A percentile compares a stretch with the other conserved stretches of the same genome.
Evolutionary conservation across 2,329 filamentous ascomycete species (phyloP).

Genomic region (Aspergillus tamarii): DNA sequence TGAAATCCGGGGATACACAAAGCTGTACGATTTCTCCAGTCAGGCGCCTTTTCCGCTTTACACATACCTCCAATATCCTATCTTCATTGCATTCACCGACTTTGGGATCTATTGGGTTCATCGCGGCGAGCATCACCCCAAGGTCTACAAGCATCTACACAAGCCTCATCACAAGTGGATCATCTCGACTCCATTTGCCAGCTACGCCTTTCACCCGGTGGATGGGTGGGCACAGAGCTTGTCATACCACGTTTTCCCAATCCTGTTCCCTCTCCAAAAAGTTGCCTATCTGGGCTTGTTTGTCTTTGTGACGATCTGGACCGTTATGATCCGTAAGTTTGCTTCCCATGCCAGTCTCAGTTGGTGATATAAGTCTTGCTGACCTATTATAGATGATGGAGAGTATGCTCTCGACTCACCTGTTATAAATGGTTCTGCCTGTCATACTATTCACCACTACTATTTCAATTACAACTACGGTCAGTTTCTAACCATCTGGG

Average conservation of each 20-base stretch:
- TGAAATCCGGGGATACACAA: constrained; percentile 81
- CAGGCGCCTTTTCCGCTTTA: constrained; percentile 78
- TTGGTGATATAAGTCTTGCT: background rate
- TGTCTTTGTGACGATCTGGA: constrained; percentile 93
- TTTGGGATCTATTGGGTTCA: constrained; percentile 90
- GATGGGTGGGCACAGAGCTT: constrained; percentile 87
- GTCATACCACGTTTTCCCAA: constrained; percentile 89
- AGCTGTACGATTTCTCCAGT: constrained; percentile 76
- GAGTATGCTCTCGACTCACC: constrained; percentile 87
- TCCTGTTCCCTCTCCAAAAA: constrained; percentile 91
- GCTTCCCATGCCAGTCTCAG: background rate
- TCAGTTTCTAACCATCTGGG: constrained; percentile 92
- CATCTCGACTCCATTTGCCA: constrained; percentile 91
- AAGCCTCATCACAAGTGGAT: constrained; percentile 99
- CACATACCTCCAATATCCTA: constrained; percentile 77
- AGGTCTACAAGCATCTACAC: constrained; percentile 83
- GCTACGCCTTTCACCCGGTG: constrained; percentile 90
- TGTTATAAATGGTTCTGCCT: constrained; percentile 91
- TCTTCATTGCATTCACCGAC: constrained; percentile 87
- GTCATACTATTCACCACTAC: constrained; percentile 88
- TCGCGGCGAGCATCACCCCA: constrained; percentile 76
- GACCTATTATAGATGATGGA: constrained; percentile 65
- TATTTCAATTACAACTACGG: constrained; percentile 94
- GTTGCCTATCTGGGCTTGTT: constrained; percentile 83
- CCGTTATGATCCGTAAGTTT: constrained; percentile 72